Evolutionary conservation across 2,329 filamentous ascomycete genomes (phyloP).

Genomic region (Scedosporium dehoogii): DNA sequence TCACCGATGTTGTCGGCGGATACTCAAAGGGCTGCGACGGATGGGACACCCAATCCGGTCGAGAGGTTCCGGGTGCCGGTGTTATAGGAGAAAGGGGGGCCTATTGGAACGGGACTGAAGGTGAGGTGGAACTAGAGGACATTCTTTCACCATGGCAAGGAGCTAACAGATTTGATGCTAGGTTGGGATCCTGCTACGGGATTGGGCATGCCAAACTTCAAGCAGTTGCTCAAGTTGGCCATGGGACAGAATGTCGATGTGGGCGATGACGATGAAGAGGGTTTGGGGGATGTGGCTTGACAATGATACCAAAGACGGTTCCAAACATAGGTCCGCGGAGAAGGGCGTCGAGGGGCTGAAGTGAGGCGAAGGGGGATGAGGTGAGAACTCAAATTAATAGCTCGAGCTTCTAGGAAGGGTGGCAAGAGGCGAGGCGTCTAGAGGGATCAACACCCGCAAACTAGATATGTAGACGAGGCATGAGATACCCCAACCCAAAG

Average conservation of each 20-base stretch:
- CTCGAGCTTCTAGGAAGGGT: no score
- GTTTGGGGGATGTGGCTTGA: not conserved
- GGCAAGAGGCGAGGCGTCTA: no score
- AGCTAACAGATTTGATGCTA: conserved; percentile 1
- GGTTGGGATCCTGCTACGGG: conserved; percentile 31
- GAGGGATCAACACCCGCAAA: no score
- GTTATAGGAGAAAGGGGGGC: conserved; percentile 13
- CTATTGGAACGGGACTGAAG: conserved; percentile 23
- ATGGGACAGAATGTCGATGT: not conserved
- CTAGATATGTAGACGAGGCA: no score
- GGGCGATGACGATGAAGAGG: not conserved
- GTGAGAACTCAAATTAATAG: no score
- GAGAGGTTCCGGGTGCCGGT: conserved; percentile 14
- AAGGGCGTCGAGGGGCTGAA: no score
- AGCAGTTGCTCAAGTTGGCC: not conserved
- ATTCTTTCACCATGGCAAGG: conserved; percentile 18
- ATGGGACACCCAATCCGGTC: conserved; percentile 15
- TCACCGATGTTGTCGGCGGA: conserved; percentile 23
- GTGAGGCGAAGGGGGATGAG: no score
- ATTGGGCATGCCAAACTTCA: conserved; percentile 22
- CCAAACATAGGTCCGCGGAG: no score
- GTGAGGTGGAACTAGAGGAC: conserved; percentile 16
- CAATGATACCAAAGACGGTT: not conserved
- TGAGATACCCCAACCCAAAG: no score
- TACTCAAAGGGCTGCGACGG: conserved; percentile 5